Evolutionary conservation across 2,329 filamentous ascomycete species (phyloP).

Genomic region (Talaromyces amestolkiae): DNA sequence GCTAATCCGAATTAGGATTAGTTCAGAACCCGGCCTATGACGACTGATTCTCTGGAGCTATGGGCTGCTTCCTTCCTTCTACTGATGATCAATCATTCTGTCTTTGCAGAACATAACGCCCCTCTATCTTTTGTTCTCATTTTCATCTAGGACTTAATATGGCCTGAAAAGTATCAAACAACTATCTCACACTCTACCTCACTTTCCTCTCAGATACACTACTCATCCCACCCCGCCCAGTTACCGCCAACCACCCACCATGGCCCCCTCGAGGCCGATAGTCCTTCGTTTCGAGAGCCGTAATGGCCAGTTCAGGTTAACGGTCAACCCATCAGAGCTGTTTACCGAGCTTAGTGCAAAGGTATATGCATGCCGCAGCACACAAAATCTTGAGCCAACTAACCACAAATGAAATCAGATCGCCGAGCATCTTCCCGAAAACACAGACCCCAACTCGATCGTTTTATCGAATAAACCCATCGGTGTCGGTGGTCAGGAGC

Average conservation of each 20-base stretch:
- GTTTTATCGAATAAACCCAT: slow-evolving; percentile 60
- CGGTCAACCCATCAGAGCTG: slow-evolving; percentile 68
- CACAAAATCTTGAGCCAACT: slow-evolving; percentile 20
- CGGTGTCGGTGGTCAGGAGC: slow-evolving; percentile 54
- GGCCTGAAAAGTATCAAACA: not conserved
- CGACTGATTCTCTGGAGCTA: slow-evolving; percentile 1
- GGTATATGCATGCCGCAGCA: slow-evolving; percentile 31
- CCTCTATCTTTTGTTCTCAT: not conserved
- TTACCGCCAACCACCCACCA: slow-evolving; percentile 22
- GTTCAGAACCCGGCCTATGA: not conserved
- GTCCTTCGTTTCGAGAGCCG: slow-evolving; percentile 83
- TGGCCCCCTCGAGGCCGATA: slow-evolving; percentile 56
- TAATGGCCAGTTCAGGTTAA: slow-evolving; percentile 88
- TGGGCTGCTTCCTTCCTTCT: not conserved
- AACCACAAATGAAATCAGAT: slow-evolving; percentile 40
- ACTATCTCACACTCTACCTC: not conserved
- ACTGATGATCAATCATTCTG: not conserved
- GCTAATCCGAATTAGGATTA: not conserved
- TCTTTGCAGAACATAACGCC: not conserved
- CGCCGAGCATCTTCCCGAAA: slow-evolving; percentile 58
- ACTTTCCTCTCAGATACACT: not conserved
- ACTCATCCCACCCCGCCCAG: not conserved
- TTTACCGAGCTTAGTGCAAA: slow-evolving; percentile 60
- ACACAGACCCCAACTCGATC: slow-evolving; percentile 55
- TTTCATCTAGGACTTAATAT: not conserved